Percentiles rank a stretch among this genome's conserved stretches.
These are phyloP conservation scores for Kwoniella shivajii DNA, from an alignment of 1,284 basidiomycete genomes.

Conservation along the genomic window DNA sequence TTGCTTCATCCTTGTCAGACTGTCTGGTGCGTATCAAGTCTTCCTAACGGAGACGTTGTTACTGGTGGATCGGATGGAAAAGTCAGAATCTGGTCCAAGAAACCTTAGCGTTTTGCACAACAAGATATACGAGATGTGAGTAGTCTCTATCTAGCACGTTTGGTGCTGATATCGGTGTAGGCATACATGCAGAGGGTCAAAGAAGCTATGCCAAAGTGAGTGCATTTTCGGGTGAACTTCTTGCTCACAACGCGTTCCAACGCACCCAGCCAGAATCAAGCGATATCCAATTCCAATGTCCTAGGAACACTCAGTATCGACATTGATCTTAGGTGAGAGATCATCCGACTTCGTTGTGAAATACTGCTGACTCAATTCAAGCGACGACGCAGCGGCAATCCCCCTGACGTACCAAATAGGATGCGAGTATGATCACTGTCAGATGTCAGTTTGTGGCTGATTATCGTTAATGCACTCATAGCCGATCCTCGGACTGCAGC, in stretches of 20 bases:
- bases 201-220: constrained; percentile 4
- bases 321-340: constrained; percentile 33
- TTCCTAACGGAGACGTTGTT: constrained; percentile 37
- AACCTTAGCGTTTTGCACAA: constrained; percentile 9
- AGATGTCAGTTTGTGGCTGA: neutral
- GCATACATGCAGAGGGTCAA: neutral
- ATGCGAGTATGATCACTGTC: too few relatives aligned
- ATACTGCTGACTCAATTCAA: neutral
- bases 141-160: neutral
- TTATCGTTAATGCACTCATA: neutral
- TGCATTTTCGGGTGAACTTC: neutral
- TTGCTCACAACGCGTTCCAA: neutral
- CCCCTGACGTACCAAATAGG: constrained; percentile 27
- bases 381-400: constrained; percentile 35
- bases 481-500: constrained; percentile 31
- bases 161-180: neutral
- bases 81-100: constrained; percentile 32
- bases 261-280: neutral
- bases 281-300: neutral
- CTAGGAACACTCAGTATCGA: constrained; percentile 19
- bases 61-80: constrained; percentile 41
- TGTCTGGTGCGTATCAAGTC: constrained; percentile 33
- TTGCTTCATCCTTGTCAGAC: constrained; percentile 42
- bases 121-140: constrained; percentile 18
- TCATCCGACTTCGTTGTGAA: neutral